Evolutionary conservation across 805 yeast species (phyloP).

Genomic region (Wickerhamiella kazuoi): DNA sequence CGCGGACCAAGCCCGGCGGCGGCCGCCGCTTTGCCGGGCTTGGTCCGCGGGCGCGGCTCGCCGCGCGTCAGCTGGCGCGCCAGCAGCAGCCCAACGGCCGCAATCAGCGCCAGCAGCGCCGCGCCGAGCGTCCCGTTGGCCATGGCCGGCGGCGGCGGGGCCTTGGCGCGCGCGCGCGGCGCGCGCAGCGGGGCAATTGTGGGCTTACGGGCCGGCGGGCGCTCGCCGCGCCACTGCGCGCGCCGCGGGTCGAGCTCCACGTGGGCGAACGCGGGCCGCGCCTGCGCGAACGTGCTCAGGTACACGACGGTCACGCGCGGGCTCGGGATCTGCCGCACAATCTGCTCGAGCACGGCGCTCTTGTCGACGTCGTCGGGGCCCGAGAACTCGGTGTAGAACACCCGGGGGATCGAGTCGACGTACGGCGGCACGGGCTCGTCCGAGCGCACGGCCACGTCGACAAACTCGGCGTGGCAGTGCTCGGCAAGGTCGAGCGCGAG

Average conservation of each 20-base stretch:
- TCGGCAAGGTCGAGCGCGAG: constrained; percentile 13
- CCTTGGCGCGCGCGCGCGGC: neutral
- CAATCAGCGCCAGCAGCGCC: neutral
- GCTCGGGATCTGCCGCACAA: constrained; percentile 54
- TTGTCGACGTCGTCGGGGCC: constrained; percentile 5
- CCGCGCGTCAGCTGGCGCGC: neutral
- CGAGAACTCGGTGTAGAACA: constrained; percentile 12
- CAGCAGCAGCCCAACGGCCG: neutral
- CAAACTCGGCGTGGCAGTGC: constrained; percentile 13
- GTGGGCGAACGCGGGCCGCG: constrained; percentile 14
- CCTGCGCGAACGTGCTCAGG: constrained; percentile 25
- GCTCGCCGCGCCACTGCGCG: constrained; percentile 10
- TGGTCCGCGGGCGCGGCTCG: too few relatives aligned
- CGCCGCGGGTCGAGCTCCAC: constrained; percentile 18
- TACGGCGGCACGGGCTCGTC: constrained; percentile 4
- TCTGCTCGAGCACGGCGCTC: constrained; percentile 31
- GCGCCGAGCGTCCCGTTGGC: neutral
- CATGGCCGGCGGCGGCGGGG: neutral
- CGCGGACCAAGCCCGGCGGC: too few relatives aligned
- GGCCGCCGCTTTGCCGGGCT: too few relatives aligned
- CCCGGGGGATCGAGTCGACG: constrained; percentile 9
- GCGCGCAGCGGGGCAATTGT: neutral
- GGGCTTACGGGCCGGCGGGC: neutral
- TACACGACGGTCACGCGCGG: constrained; percentile 50
- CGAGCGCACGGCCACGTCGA: constrained; percentile 3